These are phyloP conservation scores for Pichia heedii DNA, from an alignment of 805 yeast species.

Conservation along the genomic window DNA sequence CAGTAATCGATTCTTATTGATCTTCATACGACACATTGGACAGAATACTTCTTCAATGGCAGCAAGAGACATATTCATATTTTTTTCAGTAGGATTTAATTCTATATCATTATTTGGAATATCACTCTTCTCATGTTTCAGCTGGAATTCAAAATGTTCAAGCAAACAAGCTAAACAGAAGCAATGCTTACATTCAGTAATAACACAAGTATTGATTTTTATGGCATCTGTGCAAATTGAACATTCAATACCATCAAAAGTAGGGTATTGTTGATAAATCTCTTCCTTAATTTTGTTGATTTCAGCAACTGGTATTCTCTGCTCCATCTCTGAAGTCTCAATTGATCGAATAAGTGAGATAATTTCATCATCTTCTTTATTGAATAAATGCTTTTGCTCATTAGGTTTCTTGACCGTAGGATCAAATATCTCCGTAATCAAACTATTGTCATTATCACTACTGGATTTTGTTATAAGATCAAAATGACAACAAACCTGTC, in stretches of 20 bases:
- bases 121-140: constrained; percentile 2
- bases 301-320: constrained; percentile 19
- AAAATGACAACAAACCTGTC: constrained; percentile 86
- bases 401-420: neutral
- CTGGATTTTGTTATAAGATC: constrained; percentile 39
- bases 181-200: constrained; percentile 72
- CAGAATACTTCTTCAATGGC: constrained; percentile 42
- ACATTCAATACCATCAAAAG: constrained; percentile 53
- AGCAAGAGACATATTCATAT: neutral
- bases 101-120: neutral
- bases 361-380: constrained; percentile 16
- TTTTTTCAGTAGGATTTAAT: neutral
- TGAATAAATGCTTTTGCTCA: constrained; percentile 6
- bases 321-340: constrained; percentile 21
- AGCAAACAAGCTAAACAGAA: constrained; percentile 67
- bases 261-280: constrained; percentile 27
- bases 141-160: constrained; percentile 67
- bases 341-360: constrained; percentile 15
- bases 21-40: constrained; percentile 62
- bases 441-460: constrained; percentile 33
- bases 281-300: constrained; percentile 18
- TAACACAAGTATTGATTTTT: constrained; percentile 37
- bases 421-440: neutral
- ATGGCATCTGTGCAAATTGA: constrained; percentile 74
- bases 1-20: constrained; percentile 43